These are phyloP conservation scores for Neckera pumila DNA, from an alignment of 225 moss, liverwort and hornwort genomes.

Conservation along the genomic window DNA sequence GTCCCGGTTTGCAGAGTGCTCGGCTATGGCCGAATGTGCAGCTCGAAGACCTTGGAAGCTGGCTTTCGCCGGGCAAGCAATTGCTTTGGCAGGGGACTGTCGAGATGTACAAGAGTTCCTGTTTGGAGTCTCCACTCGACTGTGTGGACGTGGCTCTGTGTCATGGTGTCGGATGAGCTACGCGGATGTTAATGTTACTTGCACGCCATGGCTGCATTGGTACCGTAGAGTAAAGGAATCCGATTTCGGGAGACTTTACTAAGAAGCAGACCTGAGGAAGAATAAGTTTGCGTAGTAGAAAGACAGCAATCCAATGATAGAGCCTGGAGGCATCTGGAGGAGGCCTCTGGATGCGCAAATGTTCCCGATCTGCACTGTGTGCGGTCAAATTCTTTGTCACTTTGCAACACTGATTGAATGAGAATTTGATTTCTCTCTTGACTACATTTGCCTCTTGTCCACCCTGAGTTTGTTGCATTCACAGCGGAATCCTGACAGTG, in stretches of 20 bases:
- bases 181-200: too few relatives aligned
- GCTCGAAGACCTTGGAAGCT: not conserved
- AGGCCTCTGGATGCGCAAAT: not conserved
- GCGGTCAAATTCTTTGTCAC: not conserved
- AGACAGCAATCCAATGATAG: slow-evolving; percentile 7
- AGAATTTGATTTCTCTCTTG: not conserved
- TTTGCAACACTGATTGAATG: not conserved
- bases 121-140: not conserved
- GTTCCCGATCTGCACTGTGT: not conserved
- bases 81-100: not conserved
- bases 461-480: not conserved
- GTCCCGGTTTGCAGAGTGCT: not conserved
- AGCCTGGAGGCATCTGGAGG: slow-evolving; percentile 15
- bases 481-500: not conserved
- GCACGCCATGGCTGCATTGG: not conserved
- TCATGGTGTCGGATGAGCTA: not conserved
- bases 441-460: not conserved
- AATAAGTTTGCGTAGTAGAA: not conserved
- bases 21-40: not conserved
- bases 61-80: not conserved
- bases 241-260: not conserved
- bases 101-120: not conserved
- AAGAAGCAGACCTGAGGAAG: not conserved
- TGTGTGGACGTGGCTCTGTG: not conserved
- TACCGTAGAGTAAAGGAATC: not conserved